Percentiles rank a stretch among this genome's conserved stretches.
phyloP scores from a whole-genome alignment of 1,139 yeast species.

The Pichia terricola region DNA sequence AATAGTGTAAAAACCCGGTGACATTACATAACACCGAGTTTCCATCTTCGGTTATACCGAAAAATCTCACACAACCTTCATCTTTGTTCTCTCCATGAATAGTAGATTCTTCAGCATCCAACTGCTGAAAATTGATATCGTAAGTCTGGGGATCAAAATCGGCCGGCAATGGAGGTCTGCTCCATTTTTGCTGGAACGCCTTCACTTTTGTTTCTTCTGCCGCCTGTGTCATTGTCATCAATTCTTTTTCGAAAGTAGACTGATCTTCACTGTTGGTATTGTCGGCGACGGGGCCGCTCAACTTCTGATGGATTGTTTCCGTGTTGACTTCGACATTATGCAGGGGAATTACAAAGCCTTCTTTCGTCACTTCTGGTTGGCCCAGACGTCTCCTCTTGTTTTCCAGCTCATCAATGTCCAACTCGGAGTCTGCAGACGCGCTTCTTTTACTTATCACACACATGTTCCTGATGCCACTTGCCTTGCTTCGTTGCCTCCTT shows the following conservation, averaged over 20 bases:
- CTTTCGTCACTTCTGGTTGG: slow-evolving; percentile 9
- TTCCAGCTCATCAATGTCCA: slow-evolving; percentile 9
- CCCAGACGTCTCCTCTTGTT: slow-evolving; percentile 9
- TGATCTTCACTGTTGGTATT: slow-evolving; percentile 27
- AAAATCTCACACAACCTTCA: slow-evolving; percentile 64
- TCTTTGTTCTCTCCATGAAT: slow-evolving; percentile 31
- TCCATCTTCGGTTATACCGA: slow-evolving; percentile 86
- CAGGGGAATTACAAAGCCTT: slow-evolving; percentile 24
- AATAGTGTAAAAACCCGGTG: slow-evolving; percentile 79
- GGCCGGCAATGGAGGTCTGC: slow-evolving; percentile 44
- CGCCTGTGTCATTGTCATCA: slow-evolving; percentile 44
- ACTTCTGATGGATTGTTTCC: slow-evolving; percentile 20
- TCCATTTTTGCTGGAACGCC: slow-evolving; percentile 40
- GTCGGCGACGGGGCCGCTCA: slow-evolving; percentile 2
- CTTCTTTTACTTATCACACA: slow-evolving; percentile 1
- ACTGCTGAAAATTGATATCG: slow-evolving; percentile 76
- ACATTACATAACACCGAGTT: slow-evolving; percentile 85
- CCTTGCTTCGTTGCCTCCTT: neutral
- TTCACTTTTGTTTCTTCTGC: slow-evolving; percentile 20
- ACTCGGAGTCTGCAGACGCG: neutral
- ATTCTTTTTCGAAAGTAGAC: slow-evolving; percentile 57
- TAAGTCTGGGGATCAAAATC: slow-evolving; percentile 35
- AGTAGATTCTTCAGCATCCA: slow-evolving; percentile 84
- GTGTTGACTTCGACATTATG: slow-evolving; percentile 13
- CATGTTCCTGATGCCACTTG: neutral